These are phyloP conservation scores for Globisporangium cederbergense DNA, from an alignment of 352 stramenopile species.

Conservation along the genomic window DNA sequence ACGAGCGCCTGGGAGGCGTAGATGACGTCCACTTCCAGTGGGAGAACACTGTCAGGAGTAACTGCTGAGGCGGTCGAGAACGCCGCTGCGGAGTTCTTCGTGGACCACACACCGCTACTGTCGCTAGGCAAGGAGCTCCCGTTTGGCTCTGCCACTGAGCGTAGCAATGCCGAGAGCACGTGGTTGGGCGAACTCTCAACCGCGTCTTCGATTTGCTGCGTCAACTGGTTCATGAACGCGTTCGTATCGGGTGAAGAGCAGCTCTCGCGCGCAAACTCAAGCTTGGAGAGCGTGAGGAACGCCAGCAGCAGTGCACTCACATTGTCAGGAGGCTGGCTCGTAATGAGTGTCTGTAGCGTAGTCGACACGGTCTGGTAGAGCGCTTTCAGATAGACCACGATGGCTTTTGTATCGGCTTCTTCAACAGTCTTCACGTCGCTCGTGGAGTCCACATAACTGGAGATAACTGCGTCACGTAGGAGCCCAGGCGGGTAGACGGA, in stretches of 20 bases:
- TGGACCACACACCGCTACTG: background rate
- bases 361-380: constrained; percentile 9
- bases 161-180: constrained; percentile 33
- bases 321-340: background rate
- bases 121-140: background rate
- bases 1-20: constrained; percentile 35
- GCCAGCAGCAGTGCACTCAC: constrained; percentile 13
- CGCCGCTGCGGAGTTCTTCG: background rate
- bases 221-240: constrained; percentile 35
- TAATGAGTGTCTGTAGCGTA: constrained; percentile 4
- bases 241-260: constrained; percentile 29
- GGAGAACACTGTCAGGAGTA: constrained; percentile 14
- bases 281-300: constrained; percentile 26
- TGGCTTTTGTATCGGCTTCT: constrained; percentile 1
- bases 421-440: background rate
- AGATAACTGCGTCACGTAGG: constrained; percentile 19
- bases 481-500: constrained; percentile 27
- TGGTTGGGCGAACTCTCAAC: constrained; percentile 24
- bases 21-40: constrained; percentile 32
- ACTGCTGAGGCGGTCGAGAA: background rate
- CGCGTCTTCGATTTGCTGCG: constrained; percentile 35
- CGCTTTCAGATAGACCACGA: constrained; percentile 12
- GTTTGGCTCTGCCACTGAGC: constrained; percentile 14
- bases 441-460: constrained; percentile 13
- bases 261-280: constrained; percentile 54